Evolutionary conservation across 176 grass and related monocot genomes (phyloP), one percentile per base, ranked within the genome.

Genomic region (Zoysia japonica): DNA sequence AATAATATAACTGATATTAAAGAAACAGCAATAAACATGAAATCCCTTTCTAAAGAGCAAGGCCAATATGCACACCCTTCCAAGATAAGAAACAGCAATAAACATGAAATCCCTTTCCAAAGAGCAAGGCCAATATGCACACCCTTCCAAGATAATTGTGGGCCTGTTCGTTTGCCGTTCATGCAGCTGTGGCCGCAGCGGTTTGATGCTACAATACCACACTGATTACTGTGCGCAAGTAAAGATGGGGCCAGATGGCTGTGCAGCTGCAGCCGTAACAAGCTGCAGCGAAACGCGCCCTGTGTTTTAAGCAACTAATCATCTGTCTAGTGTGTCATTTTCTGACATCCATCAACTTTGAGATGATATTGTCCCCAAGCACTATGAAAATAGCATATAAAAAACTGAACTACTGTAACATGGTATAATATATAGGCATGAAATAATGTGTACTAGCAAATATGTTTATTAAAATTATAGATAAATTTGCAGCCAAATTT

Each of bases 391-490:
- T 20, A 68, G 43, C 41, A 12, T 14, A 2, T 76, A 5, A 45
- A 67, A 48, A 47, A 47, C 40, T 7, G 11, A 62, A 51, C 40
- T 60, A 20, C 14, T 65, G 20, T 62, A 55, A 71, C 11, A 83
- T 57, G 46, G 16, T 20, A 61, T 36, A 15, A n/a, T 53, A 43
- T 50, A 63, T 54, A 11, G 36, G 51, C 7, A 79, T 47, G 43
- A 82, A 4, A 61, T 5, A 70, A 72, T 73, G 19, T 65, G 65
- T 51, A 67, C 38, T 67, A 17, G 13, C 16, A 68, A 52, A 65
- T 40, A 11, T 47, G 46, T 17, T 40, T 20, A 67, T 67, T 82
- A 16, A 1, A 7, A 61, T 11, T 61, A 28, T 50, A 56, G 37
- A 47, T 50, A 10, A 72, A 77, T 14, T 5, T 2, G 41, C 3